Conservation (phyloP, 176 grass and related monocot species). For the Miscanthus lutarioriparius region DNA sequence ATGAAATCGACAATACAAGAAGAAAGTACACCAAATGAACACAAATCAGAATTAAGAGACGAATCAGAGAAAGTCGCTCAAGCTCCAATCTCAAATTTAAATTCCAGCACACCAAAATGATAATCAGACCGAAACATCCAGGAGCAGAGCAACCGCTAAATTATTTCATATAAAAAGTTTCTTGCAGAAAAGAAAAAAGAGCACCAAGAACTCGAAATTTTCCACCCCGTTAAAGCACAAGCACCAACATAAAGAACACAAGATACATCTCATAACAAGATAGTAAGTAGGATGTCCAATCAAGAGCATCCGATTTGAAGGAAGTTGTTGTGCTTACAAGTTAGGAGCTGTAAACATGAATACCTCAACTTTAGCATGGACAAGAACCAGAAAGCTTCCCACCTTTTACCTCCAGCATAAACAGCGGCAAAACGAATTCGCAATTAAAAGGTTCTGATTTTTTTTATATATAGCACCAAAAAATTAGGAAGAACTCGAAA, state of each 20-base stretch:
- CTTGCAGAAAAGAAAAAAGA: neutral
- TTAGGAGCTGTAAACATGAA: conserved; percentile 8
- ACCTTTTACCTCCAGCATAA: conserved; percentile 30
- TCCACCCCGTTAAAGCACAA: conserved; percentile 5
- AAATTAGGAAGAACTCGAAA: conserved; percentile 18
- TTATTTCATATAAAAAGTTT: neutral
- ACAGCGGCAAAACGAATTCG: neutral
- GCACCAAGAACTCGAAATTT: neutral
- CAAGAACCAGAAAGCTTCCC: conserved; percentile 20
- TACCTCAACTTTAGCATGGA: neutral
- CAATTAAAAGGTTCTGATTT: conserved; percentile 1
- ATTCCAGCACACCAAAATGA: neutral
- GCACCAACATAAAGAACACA: neutral
- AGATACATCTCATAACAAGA: conserved; percentile 1
- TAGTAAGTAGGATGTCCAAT: neutral
- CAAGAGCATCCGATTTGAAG: conserved; percentile 2
- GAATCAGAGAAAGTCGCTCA: neutral
- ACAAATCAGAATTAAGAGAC: conserved; percentile 3
- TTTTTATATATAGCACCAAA: conserved; percentile 1
- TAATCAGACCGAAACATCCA: neutral
- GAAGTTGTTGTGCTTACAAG: neutral
- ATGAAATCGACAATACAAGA: neutral
- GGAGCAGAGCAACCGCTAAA: neutral
- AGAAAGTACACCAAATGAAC: neutral
- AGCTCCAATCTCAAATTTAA: neutral